phyloP scores from a whole-genome alignment of 495 filamentous ascomycete species.

The Lentithecium fluviatile region DNA sequence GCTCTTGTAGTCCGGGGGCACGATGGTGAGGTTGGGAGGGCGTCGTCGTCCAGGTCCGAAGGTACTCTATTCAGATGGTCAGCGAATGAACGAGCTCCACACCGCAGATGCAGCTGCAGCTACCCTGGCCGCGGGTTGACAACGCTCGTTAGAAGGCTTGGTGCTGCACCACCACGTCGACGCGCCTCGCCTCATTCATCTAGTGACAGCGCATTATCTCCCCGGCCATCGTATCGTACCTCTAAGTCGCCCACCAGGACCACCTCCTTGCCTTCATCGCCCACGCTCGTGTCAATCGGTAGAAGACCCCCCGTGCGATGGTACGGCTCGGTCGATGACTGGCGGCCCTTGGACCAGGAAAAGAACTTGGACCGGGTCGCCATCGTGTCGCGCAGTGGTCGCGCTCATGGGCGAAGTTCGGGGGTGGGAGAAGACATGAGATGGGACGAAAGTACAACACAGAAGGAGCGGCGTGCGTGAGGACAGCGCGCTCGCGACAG shows the following conservation, averaged over 20 bases:
- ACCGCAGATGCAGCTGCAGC: conserved; percentile 26
- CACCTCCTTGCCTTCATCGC: conserved; percentile 20
- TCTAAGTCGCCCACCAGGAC: conserved; percentile 14
- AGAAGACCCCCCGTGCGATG: conserved; percentile 31
- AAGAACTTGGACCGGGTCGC: conserved; percentile 39
- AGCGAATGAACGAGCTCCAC: conserved; percentile 32
- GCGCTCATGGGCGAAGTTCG: neutral
- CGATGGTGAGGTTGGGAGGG: conserved; percentile 33
- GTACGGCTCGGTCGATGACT: conserved; percentile 24
- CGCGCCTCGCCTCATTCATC: conserved; percentile 34
- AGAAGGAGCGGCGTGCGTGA: conserved; percentile 8
- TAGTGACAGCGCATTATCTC: conserved; percentile 29
- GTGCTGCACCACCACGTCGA: conserved; percentile 37
- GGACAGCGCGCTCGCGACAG: neutral
- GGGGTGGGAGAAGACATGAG: conserved; percentile 8
- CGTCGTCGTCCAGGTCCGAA: conserved; percentile 26
- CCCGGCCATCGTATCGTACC: conserved; percentile 21
- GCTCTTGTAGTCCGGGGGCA: conserved; percentile 18
- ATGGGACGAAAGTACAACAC: neutral
- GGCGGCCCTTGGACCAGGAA: conserved; percentile 44
- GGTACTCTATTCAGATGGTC: conserved; percentile 24
- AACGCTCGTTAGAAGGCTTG: conserved; percentile 23
- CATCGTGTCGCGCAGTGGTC: conserved; percentile 30
- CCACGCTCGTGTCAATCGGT: conserved; percentile 28
- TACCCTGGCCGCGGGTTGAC: conserved; percentile 25